phyloP scores from a whole-genome alignment of 164 flowering plant genomes.

The Buxus sempervirens region DNA sequence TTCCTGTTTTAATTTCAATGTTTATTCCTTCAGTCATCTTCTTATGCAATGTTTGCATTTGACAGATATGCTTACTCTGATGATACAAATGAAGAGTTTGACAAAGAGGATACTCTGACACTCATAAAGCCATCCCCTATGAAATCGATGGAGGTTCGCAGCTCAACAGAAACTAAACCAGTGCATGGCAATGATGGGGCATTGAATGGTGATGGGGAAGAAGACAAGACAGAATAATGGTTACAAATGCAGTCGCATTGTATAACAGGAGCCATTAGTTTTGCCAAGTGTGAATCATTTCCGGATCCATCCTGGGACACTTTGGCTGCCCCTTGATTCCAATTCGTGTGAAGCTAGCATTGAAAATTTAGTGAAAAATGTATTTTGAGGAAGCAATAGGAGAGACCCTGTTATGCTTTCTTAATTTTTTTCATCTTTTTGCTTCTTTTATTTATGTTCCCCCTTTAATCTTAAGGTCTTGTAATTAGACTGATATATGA shows the following conservation, averaged over 20 bases:
- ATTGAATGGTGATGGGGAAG: conserved; percentile 45
- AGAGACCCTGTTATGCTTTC: too few relatives aligned
- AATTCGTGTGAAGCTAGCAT: neutral
- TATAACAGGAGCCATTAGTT: neutral
- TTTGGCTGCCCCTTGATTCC: neutral
- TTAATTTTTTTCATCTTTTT: too few relatives aligned
- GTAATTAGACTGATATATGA: too few relatives aligned
- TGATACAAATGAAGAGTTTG: conserved; percentile 75
- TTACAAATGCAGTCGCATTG: neutral
- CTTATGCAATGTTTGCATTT: neutral
- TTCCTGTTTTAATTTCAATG: too few relatives aligned
- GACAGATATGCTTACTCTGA: conserved; percentile 80
- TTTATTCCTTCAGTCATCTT: neutral
- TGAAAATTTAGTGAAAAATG: neutral
- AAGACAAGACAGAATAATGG: conserved; percentile 72
- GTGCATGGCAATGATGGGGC: conserved; percentile 22
- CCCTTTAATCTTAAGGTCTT: too few relatives aligned
- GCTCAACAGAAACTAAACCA: conserved; percentile 33
- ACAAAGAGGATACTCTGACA: conserved; percentile 66
- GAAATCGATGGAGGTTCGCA: conserved; percentile 42
- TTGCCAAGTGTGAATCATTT: neutral
- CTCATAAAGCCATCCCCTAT: conserved; percentile 72
- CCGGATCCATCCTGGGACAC: neutral
- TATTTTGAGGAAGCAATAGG: too few relatives aligned
- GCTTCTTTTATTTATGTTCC: too few relatives aligned